Evolutionary conservation across 2,329 filamentous ascomycete species (phyloP).

Genomic region (Cadophora luteo-olivacea): DNA sequence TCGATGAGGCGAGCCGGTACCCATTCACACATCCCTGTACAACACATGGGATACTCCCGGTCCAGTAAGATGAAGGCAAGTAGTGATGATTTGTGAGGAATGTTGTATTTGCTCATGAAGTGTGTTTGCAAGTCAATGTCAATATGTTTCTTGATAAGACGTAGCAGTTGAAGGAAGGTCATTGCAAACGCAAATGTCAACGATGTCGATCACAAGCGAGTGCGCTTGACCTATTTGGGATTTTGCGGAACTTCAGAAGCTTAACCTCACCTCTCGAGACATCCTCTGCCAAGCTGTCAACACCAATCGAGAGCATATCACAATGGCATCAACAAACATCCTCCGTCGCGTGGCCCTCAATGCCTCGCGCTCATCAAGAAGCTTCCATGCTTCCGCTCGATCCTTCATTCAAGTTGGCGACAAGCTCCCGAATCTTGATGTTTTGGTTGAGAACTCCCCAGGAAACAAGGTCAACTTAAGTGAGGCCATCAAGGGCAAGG

Average conservation of each 20-base stretch:
- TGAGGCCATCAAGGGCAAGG: slow-evolving; percentile 74
- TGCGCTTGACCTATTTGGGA: slow-evolving; percentile 3
- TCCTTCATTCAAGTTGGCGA: slow-evolving; percentile 79
- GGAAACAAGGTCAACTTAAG: slow-evolving; percentile 90
- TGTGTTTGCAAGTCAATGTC: background rate
- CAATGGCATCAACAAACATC: slow-evolving; percentile 38
- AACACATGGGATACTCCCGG: background rate
- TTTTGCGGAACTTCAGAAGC: background rate
- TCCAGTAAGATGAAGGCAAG: background rate
- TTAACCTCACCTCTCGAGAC: slow-evolving; percentile 9
- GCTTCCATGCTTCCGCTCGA: slow-evolving; percentile 70
- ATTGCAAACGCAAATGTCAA: background rate
- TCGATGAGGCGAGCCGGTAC: slow-evolving; percentile 7
- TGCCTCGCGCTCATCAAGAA: slow-evolving; percentile 28
- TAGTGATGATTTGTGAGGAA: background rate
- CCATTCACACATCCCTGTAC: background rate
- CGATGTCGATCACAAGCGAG: slow-evolving; percentile 1
- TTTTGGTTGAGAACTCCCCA: slow-evolving; percentile 84
- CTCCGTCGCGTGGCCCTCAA: slow-evolving; percentile 35
- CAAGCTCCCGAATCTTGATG: slow-evolving; percentile 75
- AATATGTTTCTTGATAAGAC: background rate
- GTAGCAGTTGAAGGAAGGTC: background rate
- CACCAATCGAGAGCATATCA: slow-evolving; percentile 12
- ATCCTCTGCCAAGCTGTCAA: slow-evolving; percentile 13
- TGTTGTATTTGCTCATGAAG: background rate